Base-by-base conservation (phyloP, 148 eudicot genomes). In the Limonium bicolor region DNA sequence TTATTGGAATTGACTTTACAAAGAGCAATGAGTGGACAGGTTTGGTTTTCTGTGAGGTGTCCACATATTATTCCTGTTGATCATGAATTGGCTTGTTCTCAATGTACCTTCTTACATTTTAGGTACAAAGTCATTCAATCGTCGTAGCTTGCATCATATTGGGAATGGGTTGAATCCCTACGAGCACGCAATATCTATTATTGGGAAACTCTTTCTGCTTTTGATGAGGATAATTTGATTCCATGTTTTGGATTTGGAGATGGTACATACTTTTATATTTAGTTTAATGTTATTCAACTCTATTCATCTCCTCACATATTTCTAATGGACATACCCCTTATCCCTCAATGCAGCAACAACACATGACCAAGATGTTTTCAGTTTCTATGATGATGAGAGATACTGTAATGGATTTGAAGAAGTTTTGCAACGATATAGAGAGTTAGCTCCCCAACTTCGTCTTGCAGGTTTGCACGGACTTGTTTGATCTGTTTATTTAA, bases 21-120 rank as follows among this genome's bases (percentile, higher is more conserved):
- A 88, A 88, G 72, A 88, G 97, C 77, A 88, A 88, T 63, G 97
- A 88, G 56, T 88, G 97, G 97, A 88, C 94, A 60, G 97, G 97
- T 88, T 35, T 23, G 25, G 15, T 7, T 25, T 35, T 15, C 23
- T n/a, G n/a, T n/a, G n/a, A n/a, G n/a, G n/a, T n/a, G n/a, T n/a
- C n/a, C n/a, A n/a, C n/a, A n/a, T n/a, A n/a, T n/a, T n/a, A n/a
- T n/a, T 37, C 43, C 37, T 3, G 27, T 2, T 27, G 13, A 36
- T 20, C 16, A 16, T n/a, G 17, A 17, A 22, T 50, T 35, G 26
- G 7, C 19, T 35, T 35, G n/a, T 7, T 9, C n/a, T 7, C 33
- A 15, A 36, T 24, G 22, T 36, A 5, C 43, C 32, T 36, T 23
- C n/a, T 26, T 50, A 15, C 7, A 34, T 7, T 22, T 52, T 36